These are phyloP conservation scores for Huntiella moniliformis DNA, from an alignment of 2,329 filamentous ascomycete species.

Conservation along the genomic window DNA sequence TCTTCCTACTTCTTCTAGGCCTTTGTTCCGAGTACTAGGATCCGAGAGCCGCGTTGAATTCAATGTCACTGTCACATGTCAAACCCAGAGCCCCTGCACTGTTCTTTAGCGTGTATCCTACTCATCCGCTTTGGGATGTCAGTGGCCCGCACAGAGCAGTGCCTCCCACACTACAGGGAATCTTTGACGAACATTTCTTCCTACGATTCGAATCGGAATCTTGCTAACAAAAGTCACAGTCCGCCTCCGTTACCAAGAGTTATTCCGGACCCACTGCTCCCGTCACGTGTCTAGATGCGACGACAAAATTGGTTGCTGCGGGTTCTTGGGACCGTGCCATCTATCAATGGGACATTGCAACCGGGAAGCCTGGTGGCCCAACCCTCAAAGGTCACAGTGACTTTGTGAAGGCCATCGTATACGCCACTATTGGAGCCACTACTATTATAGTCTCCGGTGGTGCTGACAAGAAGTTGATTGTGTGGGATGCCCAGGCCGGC, in stretches of 20 bases:
- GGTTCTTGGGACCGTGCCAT: constrained; percentile 90
- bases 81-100: neutral
- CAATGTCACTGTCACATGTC: neutral
- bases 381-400: constrained; percentile 64
- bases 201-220: neutral
- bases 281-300: constrained; percentile 56
- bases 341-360: constrained; percentile 61
- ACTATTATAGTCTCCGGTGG: constrained; percentile 55
- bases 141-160: neutral
- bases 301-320: constrained; percentile 50
- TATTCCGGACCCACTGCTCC: constrained; percentile 66
- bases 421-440: constrained; percentile 38
- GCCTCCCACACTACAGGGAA: neutral
- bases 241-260: constrained; percentile 14
- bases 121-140: neutral
- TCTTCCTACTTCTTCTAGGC: neutral
- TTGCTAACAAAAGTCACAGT: neutral
- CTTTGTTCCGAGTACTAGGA: neutral
- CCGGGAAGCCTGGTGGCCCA: constrained; percentile 28
- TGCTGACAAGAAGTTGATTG: constrained; percentile 60
- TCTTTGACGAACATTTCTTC: neutral
- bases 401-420: constrained; percentile 71
- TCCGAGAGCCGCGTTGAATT: neutral
- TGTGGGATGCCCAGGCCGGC: constrained; percentile 60
- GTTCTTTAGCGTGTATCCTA: neutral